phyloP scores from a whole-genome alignment of 2,329 filamentous ascomycete genomes.

The Penicillium aurantiogriseum region DNA sequence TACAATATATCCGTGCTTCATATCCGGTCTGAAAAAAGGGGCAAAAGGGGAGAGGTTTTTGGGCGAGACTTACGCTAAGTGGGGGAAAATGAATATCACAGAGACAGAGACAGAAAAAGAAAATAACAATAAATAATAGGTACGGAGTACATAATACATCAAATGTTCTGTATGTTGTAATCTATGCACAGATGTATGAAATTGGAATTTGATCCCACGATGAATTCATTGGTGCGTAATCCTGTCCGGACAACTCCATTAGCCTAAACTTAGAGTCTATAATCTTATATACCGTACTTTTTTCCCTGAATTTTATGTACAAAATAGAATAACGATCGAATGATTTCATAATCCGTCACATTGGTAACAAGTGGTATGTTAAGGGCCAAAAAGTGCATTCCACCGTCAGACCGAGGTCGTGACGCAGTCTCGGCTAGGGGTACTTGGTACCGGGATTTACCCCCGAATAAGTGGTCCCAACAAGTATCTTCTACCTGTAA shows the following conservation, averaged over 20 bases:
- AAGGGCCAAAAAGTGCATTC: not conserved
- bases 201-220: too few species aligned
- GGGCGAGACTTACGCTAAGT: not conserved
- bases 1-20: not conserved
- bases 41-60: slow-evolving; percentile 1
- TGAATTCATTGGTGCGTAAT: slow-evolving; percentile 10
- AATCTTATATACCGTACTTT: not conserved
- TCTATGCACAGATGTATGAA: not conserved
- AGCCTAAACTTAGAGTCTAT: not conserved
- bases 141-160: too few species aligned
- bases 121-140: not conserved
- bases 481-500: not conserved
- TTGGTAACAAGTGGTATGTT: not conserved
- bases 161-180: not conserved
- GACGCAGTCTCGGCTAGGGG: slow-evolving; percentile 3
- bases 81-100: not conserved
- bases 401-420: slow-evolving; percentile 2
- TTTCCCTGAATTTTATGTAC: not conserved
- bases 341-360: not conserved
- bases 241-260: not conserved
- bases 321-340: not conserved
- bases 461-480: not conserved
- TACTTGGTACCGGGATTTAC: slow-evolving; percentile 1
- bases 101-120: not conserved
- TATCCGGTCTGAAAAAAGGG: slow-evolving; percentile 15